These are phyloP conservation scores for Coprinopsis cinerea DNA, from an alignment of 768 basidiomycete species.

Conservation along the genomic window DNA sequence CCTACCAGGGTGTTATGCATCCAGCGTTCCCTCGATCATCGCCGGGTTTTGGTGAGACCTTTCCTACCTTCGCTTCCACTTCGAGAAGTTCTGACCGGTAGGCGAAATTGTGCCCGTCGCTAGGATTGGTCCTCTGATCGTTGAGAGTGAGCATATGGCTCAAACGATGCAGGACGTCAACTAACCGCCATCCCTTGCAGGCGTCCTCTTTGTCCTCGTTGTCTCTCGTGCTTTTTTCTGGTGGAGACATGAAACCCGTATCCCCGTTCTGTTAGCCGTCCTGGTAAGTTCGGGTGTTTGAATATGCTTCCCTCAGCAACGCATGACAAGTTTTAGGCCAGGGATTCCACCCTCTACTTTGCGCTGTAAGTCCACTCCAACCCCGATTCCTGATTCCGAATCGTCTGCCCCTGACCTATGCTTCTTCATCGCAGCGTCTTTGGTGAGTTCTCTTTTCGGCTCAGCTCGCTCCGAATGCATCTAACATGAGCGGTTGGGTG, in stretches of 20 bases:
- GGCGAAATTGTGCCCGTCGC: background rate
- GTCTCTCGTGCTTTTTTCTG: slow-evolving; percentile 19
- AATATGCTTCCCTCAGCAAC: background rate
- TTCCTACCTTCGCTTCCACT: background rate
- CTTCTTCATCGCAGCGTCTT: background rate
- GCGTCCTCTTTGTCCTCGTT: slow-evolving; percentile 20
- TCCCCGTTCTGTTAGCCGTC: slow-evolving; percentile 19
- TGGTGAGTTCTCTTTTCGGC: background rate
- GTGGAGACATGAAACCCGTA: slow-evolving; percentile 21
- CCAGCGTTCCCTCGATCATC: slow-evolving; percentile 22
- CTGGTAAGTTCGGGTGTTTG: slow-evolving; percentile 15
- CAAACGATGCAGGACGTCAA: too few species aligned
- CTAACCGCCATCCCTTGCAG: slow-evolving; percentile 9
- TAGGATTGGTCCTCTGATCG: slow-evolving; percentile 22
- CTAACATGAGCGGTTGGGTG: too few species aligned
- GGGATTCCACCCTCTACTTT: slow-evolving; percentile 23
- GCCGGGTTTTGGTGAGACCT: slow-evolving; percentile 23
- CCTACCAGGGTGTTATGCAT: slow-evolving; percentile 26
- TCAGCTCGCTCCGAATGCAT: background rate
- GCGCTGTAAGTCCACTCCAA: slow-evolving; percentile 14
- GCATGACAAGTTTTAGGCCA: too few species aligned
- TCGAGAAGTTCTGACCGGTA: too few species aligned
- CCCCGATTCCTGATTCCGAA: background rate
- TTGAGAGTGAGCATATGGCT: slow-evolving; percentile 15
- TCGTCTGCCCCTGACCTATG: slow-evolving; percentile 5